Base-by-base conservation (phyloP, 192 early-diverging fungal species). In the Umbelopsis sp. region DNA sequence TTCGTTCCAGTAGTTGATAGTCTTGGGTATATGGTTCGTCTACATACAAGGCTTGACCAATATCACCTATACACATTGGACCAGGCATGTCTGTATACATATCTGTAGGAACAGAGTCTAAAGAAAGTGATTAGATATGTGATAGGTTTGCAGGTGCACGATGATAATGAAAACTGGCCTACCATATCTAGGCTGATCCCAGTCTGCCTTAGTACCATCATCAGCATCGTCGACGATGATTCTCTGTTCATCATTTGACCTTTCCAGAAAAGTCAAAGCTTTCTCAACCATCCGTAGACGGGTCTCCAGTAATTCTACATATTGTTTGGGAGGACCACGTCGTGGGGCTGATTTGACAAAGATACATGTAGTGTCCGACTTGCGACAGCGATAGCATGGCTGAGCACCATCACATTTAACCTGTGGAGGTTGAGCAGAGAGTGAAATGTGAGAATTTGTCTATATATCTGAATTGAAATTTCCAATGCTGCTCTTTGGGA, bases 381-480 rank as follows among this genome's bases (percentile, higher is more conserved):
- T 69, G 44, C 52, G 65, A 62, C 79, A 80, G 10, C 75, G 71
- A 59, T 26, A 41, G 53, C 74, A 80, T 24, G 79, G 79, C 22
- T 73, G 74, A 25, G 54, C 75, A 31, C 79, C 79, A 74, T 80
- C 68, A 52, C 79, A 80, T 34, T 76, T 76, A 16, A 80, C 71
- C 79, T 80, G 54, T 16, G 25, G 45, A 38, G 6, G 49, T 16
- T n/a, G n/a, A n/a, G 52, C 50, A 69, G 45, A 29, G 38, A 69
- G 22, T 32, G 52, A 56, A 38, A 26, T 65, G n/a, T n/a, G n/a
- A n/a, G n/a, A n/a, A n/a, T n/a, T n/a, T n/a, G n/a, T n/a, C n/a
- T n/a, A n/a, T n/a, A n/a, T n/a, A n/a, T n/a, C n/a, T n/a, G n/a
- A n/a, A n/a, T n/a, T n/a, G n/a, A n/a, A n/a, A n/a, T n/a, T n/a